Evolutionary conservation across 2,329 filamentous ascomycete genomes (phyloP).

Genomic region (Venturia effusa): DNA sequence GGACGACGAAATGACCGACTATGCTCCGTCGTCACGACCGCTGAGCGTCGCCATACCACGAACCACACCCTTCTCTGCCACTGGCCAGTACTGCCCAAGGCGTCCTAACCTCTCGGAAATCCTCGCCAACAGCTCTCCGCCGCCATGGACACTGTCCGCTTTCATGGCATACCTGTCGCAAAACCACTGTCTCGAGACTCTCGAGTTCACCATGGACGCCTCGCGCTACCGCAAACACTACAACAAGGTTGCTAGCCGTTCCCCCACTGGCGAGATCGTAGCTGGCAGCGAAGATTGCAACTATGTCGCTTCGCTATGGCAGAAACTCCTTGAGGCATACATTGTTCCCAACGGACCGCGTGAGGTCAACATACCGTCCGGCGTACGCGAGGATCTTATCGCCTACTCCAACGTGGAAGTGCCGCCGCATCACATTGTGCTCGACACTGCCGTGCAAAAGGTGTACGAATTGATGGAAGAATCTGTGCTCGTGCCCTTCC

Average conservation of each 20-base stretch:
- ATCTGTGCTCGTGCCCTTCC: constrained; percentile 83
- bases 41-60: constrained; percentile 39
- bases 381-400: constrained; percentile 73
- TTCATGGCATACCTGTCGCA: constrained; percentile 96
- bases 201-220: constrained; percentile 94
- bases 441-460: constrained; percentile 76
- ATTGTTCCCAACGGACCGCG: constrained; percentile 74
- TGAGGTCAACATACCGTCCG: constrained; percentile 82
- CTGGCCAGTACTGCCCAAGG: constrained; percentile 43
- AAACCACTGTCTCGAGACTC: constrained; percentile 91
- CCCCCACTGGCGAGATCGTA: constrained; percentile 34
- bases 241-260: constrained; percentile 44
- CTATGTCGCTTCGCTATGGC: constrained; percentile 73
- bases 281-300: constrained; percentile 48
- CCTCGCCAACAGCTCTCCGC: constrained; percentile 70
- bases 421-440: constrained; percentile 61
- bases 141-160: constrained; percentile 81
- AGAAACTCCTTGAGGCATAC: constrained; percentile 79
- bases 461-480: constrained; percentile 97
- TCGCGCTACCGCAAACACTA: constrained; percentile 69
- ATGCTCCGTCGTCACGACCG: constrained; percentile 29
- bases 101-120: constrained; percentile 77
- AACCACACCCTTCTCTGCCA: constrained; percentile 22
- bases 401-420: constrained; percentile 44
- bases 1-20: constrained; percentile 38